Evolutionary conservation across 176 grass and related monocot species (phyloP).

Genomic region (Pontederia crassipes): DNA sequence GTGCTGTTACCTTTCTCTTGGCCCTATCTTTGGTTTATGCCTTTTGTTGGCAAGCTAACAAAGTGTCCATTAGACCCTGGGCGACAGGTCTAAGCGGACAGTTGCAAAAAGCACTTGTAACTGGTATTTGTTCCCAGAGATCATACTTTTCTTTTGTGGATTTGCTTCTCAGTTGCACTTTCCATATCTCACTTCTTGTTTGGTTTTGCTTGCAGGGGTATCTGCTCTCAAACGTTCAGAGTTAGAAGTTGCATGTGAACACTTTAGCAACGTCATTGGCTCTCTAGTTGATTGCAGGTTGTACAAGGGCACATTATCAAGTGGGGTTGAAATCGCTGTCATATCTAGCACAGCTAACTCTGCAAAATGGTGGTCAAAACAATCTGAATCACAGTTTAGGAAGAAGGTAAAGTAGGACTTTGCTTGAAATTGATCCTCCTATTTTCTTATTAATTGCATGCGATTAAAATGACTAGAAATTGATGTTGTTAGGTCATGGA

Average conservation of each 20-base stretch:
- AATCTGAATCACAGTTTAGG: conserved; percentile 60
- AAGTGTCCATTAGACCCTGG: conserved; percentile 70
- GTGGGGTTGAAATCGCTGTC: conserved; percentile 72
- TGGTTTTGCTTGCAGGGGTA: conserved; percentile 38
- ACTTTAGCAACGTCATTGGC: conserved; percentile 82
- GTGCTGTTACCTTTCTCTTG: conserved; percentile 31
- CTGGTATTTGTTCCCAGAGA: conserved; percentile 38
- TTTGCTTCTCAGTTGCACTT: neutral
- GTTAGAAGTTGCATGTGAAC: conserved; percentile 71
- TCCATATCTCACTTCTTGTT: conserved; percentile 9
- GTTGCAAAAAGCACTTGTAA: conserved; percentile 80
- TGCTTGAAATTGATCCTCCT: neutral
- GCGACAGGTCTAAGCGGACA: conserved; percentile 85
- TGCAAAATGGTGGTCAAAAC: conserved; percentile 62
- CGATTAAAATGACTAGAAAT: neutral
- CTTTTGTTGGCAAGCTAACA: conserved; percentile 46
- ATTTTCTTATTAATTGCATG: neutral
- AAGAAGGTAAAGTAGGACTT: conserved; percentile 48
- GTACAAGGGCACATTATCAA: conserved; percentile 90
- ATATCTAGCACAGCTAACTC: conserved; percentile 38
- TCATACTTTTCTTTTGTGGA: conserved; percentile 1
- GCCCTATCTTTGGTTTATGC: conserved; percentile 28
- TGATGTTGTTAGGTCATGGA: conserved; percentile 46
- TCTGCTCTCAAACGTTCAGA: conserved; percentile 61
- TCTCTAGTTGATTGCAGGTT: conserved; percentile 51